Percentiles rank a stretch among this genome's conserved stretches.
These are phyloP conservation scores for Gyromitra esculenta DNA, from an alignment of 2,329 filamentous ascomycete genomes.

Conservation along the genomic window DNA sequence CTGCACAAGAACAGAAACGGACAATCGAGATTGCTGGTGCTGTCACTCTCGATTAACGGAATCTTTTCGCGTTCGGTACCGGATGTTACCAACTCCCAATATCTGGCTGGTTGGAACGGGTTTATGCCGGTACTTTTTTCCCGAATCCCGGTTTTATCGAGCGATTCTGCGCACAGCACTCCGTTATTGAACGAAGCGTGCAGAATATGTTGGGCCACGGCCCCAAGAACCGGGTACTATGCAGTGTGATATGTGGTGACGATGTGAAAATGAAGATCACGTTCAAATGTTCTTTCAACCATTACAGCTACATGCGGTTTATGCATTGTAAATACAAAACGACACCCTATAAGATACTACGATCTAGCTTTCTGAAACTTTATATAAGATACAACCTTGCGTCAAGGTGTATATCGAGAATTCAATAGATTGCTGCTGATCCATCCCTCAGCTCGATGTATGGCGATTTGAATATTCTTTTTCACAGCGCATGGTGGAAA, in stretches of 20 bases:
- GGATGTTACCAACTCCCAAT: conserved; percentile 29
- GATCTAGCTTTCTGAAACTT: conserved; percentile 17
- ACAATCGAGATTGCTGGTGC: conserved; percentile 31
- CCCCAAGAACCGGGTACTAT: not conserved
- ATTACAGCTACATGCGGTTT: conserved; percentile 3
- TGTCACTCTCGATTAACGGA: conserved; percentile 27
- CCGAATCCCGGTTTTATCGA: conserved; percentile 36
- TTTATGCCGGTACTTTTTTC: conserved; percentile 29
- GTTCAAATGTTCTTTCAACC: conserved; percentile 20
- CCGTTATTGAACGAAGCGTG: conserved; percentile 6
- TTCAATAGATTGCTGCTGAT: conserved; percentile 20
- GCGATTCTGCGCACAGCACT: conserved; percentile 13
- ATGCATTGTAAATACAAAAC: conserved; percentile 25
- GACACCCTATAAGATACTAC: conserved; percentile 22
- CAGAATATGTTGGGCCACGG: conserved; percentile 16
- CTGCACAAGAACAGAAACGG: conserved; percentile 33
- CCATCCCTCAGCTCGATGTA: conserved; percentile 17
- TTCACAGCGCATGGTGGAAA: conserved; percentile 7
- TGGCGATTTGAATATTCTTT: conserved; percentile 2
- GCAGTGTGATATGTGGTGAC: conserved; percentile 25
- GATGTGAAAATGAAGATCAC: not conserved
- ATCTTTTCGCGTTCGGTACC: conserved; percentile 25
- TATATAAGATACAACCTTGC: conserved; percentile 10
- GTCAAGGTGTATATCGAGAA: conserved; percentile 2
- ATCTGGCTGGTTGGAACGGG: conserved; percentile 27